Conservation (phyloP, 768 basidiomycete species). For the Zangia roseola region DNA sequence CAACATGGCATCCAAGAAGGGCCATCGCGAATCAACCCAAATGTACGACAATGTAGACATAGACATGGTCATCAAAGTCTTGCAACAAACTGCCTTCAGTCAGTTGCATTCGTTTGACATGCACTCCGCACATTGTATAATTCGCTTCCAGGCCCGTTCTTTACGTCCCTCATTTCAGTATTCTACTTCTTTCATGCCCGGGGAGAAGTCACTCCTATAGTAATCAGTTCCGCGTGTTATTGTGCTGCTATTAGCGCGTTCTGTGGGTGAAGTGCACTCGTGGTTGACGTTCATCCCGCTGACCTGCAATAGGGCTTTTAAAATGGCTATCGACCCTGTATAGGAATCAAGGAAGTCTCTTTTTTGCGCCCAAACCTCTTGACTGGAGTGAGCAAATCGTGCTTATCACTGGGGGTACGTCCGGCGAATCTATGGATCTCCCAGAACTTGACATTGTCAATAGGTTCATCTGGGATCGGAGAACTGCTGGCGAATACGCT, state of each 20-base stretch:
- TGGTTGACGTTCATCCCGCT: not conserved
- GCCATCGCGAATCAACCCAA: constrained; percentile 40
- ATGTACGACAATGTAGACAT: constrained; percentile 73
- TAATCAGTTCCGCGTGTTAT: constrained; percentile 55
- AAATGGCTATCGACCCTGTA: constrained; percentile 73
- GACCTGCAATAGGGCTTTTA: constrained; percentile 50
- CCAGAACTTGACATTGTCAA: not conserved
- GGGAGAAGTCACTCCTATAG: constrained; percentile 46
- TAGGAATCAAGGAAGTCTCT: constrained; percentile 66
- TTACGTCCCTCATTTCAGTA: constrained; percentile 74
- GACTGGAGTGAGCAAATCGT: constrained; percentile 92
- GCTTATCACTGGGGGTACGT: constrained; percentile 84
- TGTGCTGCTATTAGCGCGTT: constrained; percentile 58
- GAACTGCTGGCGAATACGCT: constrained; percentile 86
- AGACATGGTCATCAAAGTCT: constrained; percentile 77
- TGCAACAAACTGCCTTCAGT: constrained; percentile 80
- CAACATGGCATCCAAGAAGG: constrained; percentile 17
- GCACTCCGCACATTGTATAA: not conserved
- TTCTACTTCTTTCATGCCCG: constrained; percentile 75
- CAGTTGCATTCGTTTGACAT: constrained; percentile 26
- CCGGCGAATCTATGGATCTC: not conserved
- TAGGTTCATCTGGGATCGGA: constrained; percentile 88
- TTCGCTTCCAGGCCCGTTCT: constrained; percentile 68
- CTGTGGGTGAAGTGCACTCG: constrained; percentile 49
- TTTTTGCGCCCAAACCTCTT: constrained; percentile 58